Conservation (phyloP, 257 asterid genomes). For the Voacanga thouarsii region DNA sequence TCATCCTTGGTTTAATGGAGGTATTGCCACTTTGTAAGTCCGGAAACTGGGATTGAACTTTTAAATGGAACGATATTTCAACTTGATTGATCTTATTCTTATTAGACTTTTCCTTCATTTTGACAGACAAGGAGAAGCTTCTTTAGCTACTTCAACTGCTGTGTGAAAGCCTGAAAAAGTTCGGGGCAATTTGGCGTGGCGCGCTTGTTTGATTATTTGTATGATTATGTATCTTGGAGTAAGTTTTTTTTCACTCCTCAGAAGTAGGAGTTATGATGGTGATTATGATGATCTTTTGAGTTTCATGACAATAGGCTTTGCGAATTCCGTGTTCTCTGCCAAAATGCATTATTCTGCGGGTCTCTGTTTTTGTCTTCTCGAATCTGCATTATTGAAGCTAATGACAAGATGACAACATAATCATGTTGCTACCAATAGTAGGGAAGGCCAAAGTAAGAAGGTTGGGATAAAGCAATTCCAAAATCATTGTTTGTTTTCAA, state of each 20-base stretch:
- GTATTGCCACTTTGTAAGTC: neutral
- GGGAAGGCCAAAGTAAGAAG: neutral
- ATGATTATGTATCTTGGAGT: neutral
- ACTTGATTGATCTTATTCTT: neutral
- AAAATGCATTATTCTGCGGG: too few relatives aligned
- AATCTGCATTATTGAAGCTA: neutral
- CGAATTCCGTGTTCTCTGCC: neutral
- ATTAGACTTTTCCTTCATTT: neutral
- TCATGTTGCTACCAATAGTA: too few relatives aligned
- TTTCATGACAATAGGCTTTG: neutral
- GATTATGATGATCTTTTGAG: neutral
- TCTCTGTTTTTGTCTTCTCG: too few relatives aligned
- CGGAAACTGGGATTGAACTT: neutral
- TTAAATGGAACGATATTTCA: neutral
- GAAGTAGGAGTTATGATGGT: neutral
- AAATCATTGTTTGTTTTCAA: too few relatives aligned
- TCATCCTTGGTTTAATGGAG: neutral
- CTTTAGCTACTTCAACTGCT: constrained; percentile 84
- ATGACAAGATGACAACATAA: neutral
- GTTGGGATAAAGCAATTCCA: too few relatives aligned
- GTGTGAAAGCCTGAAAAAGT: constrained; percentile 62
- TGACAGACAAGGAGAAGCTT: constrained; percentile 75
- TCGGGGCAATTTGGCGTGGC: neutral
- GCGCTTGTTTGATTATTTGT: neutral
- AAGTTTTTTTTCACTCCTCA: too few relatives aligned